Percentiles rank a stretch among this genome's conserved stretches.
Conservation (phyloP, 176 grass and related monocot species). For the Melocanna baccifera region DNA sequence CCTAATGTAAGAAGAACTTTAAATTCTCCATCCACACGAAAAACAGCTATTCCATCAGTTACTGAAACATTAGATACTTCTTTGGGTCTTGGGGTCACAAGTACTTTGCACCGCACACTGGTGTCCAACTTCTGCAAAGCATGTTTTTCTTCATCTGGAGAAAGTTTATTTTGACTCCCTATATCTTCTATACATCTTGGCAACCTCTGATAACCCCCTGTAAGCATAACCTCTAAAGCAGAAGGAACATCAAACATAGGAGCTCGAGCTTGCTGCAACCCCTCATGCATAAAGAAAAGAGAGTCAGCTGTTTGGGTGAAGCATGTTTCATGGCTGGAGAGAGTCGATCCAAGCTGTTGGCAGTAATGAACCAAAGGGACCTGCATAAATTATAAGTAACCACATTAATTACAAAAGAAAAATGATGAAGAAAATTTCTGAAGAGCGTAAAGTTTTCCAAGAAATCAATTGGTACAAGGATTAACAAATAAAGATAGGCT, state of each 20-base stretch:
- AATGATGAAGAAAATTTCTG: not conserved
- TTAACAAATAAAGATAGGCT: not conserved
- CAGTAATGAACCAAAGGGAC: constrained; percentile 91
- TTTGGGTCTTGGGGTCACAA: constrained; percentile 64
- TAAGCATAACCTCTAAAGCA: constrained; percentile 87
- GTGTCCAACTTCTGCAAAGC: constrained; percentile 80
- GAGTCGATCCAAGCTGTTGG: constrained; percentile 88
- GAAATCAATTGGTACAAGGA: not conserved
- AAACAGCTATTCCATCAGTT: constrained; percentile 68
- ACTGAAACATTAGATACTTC: constrained; percentile 72
- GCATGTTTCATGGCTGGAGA: constrained; percentile 84
- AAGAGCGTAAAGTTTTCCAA: not conserved
- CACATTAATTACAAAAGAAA: constrained; percentile 2
- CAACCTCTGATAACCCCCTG: constrained; percentile 66
- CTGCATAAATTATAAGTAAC: constrained; percentile 40
- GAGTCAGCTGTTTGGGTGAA: constrained; percentile 97
- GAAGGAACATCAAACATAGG: constrained; percentile 96
- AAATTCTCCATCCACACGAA: constrained; percentile 85
- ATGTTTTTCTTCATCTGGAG: constrained; percentile 66
- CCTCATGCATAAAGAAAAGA: constrained; percentile 78
- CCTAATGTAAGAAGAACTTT: constrained; percentile 88
- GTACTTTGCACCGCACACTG: constrained; percentile 75
- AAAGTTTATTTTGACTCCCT: constrained; percentile 63
- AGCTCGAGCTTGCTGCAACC: constrained; percentile 69
- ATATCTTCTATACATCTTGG: constrained; percentile 91